Evolutionary conservation across 768 basidiomycete genomes (phyloP).

Genomic region (Trametes punicea): DNA sequence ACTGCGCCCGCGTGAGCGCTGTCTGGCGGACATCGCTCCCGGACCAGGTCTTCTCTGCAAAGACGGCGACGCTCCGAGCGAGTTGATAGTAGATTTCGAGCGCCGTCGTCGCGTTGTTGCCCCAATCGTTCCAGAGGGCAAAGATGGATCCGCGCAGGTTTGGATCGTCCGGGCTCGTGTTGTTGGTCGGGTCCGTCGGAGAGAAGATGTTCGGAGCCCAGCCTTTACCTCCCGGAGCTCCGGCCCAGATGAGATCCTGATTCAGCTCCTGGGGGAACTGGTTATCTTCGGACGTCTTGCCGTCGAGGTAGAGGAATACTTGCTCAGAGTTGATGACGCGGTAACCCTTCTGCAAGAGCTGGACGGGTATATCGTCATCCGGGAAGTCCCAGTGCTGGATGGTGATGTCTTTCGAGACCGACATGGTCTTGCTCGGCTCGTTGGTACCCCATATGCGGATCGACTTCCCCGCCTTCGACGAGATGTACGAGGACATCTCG

Average conservation of each 20-base stretch:
- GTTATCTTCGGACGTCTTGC: slow-evolving; percentile 27
- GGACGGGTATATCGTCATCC: slow-evolving; percentile 25
- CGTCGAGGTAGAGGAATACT: slow-evolving; percentile 25
- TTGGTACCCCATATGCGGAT: slow-evolving; percentile 45
- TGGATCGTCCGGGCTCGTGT: slow-evolving; percentile 22
- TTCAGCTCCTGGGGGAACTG: slow-evolving; percentile 34
- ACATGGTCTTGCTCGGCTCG: slow-evolving; percentile 36
- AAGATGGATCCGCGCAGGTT: slow-evolving; percentile 26
- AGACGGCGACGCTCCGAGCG: slow-evolving; percentile 38
- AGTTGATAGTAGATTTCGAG: slow-evolving; percentile 44
- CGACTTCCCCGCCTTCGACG: slow-evolving; percentile 30
- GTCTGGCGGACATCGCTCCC: slow-evolving; percentile 36
- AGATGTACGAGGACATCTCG: slow-evolving; percentile 39
- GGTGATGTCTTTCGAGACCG: slow-evolving; percentile 39
- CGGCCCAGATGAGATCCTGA: slow-evolving; percentile 30
- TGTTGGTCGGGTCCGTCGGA: slow-evolving; percentile 25
- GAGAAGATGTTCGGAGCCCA: slow-evolving; percentile 29
- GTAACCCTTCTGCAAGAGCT: slow-evolving; percentile 26
- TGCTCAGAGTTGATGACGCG: slow-evolving; percentile 30
- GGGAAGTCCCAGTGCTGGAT: slow-evolving; percentile 43
- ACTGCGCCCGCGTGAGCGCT: slow-evolving; percentile 34
- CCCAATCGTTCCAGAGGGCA: slow-evolving; percentile 40
- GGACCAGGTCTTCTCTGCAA: slow-evolving; percentile 43
- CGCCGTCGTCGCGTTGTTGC: slow-evolving; percentile 43
- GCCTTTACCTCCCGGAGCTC: slow-evolving; percentile 24